phyloP scores from a whole-genome alignment of 148 eudicot species.

The Rhododendron kiyosumense region DNA sequence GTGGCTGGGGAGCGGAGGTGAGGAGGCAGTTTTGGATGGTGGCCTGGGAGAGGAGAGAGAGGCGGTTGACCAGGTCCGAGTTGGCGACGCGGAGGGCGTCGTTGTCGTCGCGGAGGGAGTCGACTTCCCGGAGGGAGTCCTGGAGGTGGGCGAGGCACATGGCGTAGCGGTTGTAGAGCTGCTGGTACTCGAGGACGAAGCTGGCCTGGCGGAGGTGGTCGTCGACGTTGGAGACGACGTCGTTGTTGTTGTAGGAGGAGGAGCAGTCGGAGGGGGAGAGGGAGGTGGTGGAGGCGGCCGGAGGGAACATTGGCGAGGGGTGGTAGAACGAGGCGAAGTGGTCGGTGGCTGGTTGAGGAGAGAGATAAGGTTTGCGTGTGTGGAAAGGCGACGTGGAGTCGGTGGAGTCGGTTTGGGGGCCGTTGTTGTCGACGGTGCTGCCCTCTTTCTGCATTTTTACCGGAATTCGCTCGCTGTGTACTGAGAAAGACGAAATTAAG shows the following conservation, averaged over 20 bases:
- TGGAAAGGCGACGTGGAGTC: slow-evolving; percentile 8
- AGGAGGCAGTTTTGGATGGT: slow-evolving; percentile 22
- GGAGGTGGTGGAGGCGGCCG: slow-evolving; percentile 10
- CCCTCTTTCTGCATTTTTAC: slow-evolving; percentile 19
- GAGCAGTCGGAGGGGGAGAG: slow-evolving; percentile 37
- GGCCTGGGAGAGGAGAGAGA: slow-evolving; percentile 30
- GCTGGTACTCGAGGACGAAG: slow-evolving; percentile 55
- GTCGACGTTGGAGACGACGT: slow-evolving; percentile 20
- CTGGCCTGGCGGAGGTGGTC: slow-evolving; percentile 43
- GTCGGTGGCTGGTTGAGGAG: slow-evolving; percentile 4
- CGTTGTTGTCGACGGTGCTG: not conserved
- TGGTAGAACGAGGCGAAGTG: slow-evolving; percentile 18
- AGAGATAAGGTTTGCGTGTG: slow-evolving; percentile 16
- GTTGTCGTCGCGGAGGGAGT: slow-evolving; percentile 52
- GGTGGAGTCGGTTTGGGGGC: not conserved
- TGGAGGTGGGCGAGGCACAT: slow-evolving; percentile 47
- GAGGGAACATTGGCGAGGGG: slow-evolving; percentile 14
- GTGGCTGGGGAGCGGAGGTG: slow-evolving; percentile 13
- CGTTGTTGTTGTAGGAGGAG: slow-evolving; percentile 8
- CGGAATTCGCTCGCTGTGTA: not conserved
- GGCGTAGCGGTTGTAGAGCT: slow-evolving; percentile 56
- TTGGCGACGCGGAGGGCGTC: slow-evolving; percentile 48
- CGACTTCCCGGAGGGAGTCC: slow-evolving; percentile 45
- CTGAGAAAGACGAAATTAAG: not conserved
- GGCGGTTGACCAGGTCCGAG: slow-evolving; percentile 43